Evolutionary conservation across 495 filamentous ascomycete species (phyloP), one percentile per base, ranked within the genome.

Genomic region (Penicillium verhagenii): DNA sequence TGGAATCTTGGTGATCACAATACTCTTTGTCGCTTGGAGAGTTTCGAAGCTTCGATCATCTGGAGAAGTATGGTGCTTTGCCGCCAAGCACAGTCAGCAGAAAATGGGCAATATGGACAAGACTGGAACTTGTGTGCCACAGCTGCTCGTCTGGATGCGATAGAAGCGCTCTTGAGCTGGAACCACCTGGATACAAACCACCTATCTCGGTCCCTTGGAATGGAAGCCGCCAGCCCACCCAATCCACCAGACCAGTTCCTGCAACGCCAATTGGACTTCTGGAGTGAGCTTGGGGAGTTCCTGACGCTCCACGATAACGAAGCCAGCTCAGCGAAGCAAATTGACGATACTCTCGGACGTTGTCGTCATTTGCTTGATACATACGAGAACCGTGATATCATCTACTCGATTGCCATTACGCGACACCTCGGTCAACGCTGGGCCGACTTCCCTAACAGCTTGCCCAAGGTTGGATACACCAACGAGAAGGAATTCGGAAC

Each of bases 321-420:
- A 56, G 71, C 82, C 16, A 77, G 78, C 35, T 76, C 79, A 11
- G 69, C 76, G 24, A 82, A 79, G 54, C 75, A 81, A 48, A 80
- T 90, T 21, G 87, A 91, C 42, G 79, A 84, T 50, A 80, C 82
- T 1, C 72, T 96, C 8, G 64, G 58, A 4, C 75, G 74, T 6
- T 79, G 86, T 64, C 85, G 91, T 39, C 77, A 78, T 35, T 72
- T 92, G 5, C 79, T 96, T 8, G 86, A 91, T 54, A 86, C 83
- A 50, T 80, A 83, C 18, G 92, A 96, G 73, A 93, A 92, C 62
- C 85, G 92, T n/a, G 92, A 96, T 59, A 89, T 95, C 7, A 80
- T 96, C 28, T 96, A 96, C 67, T 93, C 89, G 11, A 86, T 96
- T 54, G 88, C 88, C 21, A 83, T 96, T 47, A 83, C 86, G 9